A percentile compares a stretch with the other conserved stretches of the same genome.
These are phyloP conservation scores for Penicillium taxi DNA, from an alignment of 495 filamentous ascomycete genomes.

Conservation along the genomic window DNA sequence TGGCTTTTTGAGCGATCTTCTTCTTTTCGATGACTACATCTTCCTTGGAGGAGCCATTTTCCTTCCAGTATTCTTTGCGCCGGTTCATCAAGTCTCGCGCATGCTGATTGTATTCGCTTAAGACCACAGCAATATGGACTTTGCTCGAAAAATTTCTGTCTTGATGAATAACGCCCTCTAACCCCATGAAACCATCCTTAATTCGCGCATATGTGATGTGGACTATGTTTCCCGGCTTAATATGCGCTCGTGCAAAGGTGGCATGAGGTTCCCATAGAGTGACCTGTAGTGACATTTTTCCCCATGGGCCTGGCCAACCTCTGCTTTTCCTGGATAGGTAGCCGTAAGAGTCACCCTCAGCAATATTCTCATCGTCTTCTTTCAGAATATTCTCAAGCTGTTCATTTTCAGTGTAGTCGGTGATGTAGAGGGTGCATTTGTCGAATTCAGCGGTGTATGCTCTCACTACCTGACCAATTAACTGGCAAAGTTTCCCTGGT, in stretches of 20 bases:
- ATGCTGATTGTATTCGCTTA: constrained; percentile 35
- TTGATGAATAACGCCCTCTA: constrained; percentile 67
- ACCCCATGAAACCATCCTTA: constrained; percentile 44
- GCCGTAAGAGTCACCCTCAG: constrained; percentile 43
- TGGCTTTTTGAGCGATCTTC: constrained; percentile 30
- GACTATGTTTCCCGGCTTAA: constrained; percentile 55
- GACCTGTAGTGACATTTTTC: constrained; percentile 63
- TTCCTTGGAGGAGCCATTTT: constrained; percentile 11
- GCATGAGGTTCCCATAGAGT: constrained; percentile 67
- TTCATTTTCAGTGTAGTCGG: constrained; percentile 74
- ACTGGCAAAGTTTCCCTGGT: constrained; percentile 51
- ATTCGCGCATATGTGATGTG: constrained; percentile 64
- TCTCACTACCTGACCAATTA: constrained; percentile 70
- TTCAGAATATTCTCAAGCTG: constrained; percentile 48
- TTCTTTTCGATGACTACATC: constrained; percentile 2
- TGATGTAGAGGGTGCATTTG: constrained; percentile 61
- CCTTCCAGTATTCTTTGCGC: constrained; percentile 52
- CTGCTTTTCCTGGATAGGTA: constrained; percentile 28
- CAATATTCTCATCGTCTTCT: constrained; percentile 29
- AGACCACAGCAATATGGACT: constrained; percentile 46
- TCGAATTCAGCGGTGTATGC: constrained; percentile 43
- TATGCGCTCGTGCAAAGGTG: constrained; percentile 40
- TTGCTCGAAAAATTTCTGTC: constrained; percentile 47
- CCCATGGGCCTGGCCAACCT: constrained; percentile 73
- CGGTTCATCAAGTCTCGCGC: constrained; percentile 56